Evolutionary conservation across 225 moss, liverwort and hornwort species (phyloP), one percentile per base, ranked within the genome.

Genomic region (Marchantia polymorpha): DNA sequence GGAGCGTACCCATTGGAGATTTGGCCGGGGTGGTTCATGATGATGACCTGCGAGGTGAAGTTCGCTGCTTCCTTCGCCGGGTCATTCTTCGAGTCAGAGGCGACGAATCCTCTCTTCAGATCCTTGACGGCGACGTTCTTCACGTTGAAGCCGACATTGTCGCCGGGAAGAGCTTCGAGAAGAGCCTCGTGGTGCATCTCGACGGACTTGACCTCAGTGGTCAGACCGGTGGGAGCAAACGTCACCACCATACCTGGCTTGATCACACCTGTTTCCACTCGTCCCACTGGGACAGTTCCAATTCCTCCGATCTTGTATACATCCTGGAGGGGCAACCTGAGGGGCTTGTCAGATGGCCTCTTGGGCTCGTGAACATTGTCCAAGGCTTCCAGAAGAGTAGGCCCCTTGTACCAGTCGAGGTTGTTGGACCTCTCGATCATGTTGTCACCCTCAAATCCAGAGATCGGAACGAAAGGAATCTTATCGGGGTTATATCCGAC

Each of bases 341-440:
- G 76, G 0, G 93, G 93, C 89, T 90, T 93, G 86, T 91, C 93
- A 0, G 90, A 88, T 0, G 93, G 92, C 65, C 92, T 84, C 91
- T 93, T 93, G 10, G 92, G 92, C 87, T 91, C 92, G 0, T 84
- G 86, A 9, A 92, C 73, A 47, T 63, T 76, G 78, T 92, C 92
- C 56, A 93, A 59, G 12, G 92, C 91, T 0, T 93, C 92, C 68
- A 93, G 26, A 4, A 93, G 84, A 0, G 92, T 93, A 0, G 92
- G 92, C 0, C 92, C 91, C 84, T 93, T 93, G 87, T 93, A 91
- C 92, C 91, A 93, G 1, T 89, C 92, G 26, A 90, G 78, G 69
- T 90, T 90, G 59, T 66, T 51, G 0, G 90, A 91, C 12, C 89
- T 65, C 61, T 91, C 89, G 13, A 89, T 90, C 89, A 90, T 90